Base-by-base conservation (phyloP, 2,329 filamentous ascomycete genomes). In the Xylaria arbuscula region DNA sequence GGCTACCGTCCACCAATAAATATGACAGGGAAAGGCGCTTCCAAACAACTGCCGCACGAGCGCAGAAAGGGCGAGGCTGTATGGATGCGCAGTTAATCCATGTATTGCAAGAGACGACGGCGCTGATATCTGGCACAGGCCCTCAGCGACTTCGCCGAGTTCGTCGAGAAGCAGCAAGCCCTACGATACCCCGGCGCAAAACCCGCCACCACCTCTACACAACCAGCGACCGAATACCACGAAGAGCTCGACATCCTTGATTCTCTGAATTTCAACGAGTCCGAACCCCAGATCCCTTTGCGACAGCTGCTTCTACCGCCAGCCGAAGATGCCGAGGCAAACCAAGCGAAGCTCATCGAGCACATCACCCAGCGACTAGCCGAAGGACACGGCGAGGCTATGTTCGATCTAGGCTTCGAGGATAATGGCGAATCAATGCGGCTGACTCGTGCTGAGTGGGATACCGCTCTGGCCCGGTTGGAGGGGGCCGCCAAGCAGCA, bases 71-170 rank as follows among this genome's bases (percentile, higher is more conserved):
- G 94, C 74, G 94, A 98, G 83, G 89, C 92, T 69, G 93, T 95
- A 87, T 69, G 87, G 75, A 66, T 17, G 28, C 53, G 40, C 55
- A 32, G 38, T 34, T 15, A 47, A 22, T 34, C n/a, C 36, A 22
- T 24, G 17, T 28, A 45, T 19, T 38, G 15, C 47, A 53, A 8
- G 2, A 17, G 24, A 53, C 19, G 24, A 58, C 17, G 19, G 15
- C 36, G 19, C 55, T 61, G 50, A 66, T 32, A 22, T 42, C 42
- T 47, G 53, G 32, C 56, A 0, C 58, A 87, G 86, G 94, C 95
- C 13, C 87, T 99, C 64, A 96, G 92, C 83, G 96, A 98, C 76
- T 99, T 99, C 79, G 94, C 94, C 80, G 96, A 99, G 77, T 98
- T 98, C 77, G 96, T 98, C 72, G 94, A 98, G 80, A 92, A 94